Base-by-base conservation (phyloP, 371 early-diverging fungal species). In the Coemansia sp. region DNA sequence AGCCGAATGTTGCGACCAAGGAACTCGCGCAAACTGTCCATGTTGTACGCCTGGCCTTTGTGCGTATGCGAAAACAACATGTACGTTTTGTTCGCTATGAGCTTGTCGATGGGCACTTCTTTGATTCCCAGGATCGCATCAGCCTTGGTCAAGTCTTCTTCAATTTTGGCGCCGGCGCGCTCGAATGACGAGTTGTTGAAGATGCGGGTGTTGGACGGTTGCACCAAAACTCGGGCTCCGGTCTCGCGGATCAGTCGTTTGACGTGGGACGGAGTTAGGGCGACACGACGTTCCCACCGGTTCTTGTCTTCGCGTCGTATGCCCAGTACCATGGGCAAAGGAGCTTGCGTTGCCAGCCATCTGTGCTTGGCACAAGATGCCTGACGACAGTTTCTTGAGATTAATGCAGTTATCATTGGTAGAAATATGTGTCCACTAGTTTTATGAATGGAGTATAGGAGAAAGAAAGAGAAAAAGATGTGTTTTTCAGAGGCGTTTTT, bases 61-160 rank as follows among this genome's bases (percentile, higher is more conserved):
- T 96, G 96, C 0, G 97, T 98, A 81, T 98, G 98, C 60, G 97
- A 96, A 72, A 98, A 98, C 83, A 92, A 91, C 23, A 96, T 50
- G 80, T 95, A 98, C 1, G 94, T 94, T 83, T 96, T 97, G 78
- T 91, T 84, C 0, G 88, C 88, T 3, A 97, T 81, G 62, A 98
- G 74, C 58, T 91, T 82, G 53, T 84, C 78, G 18, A 85, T 84
- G n/a, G 97, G 96, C 2, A 98, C 95, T 71, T 98, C 98, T 79
- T 98, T 98, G 64, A 98, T 95, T 18, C 98, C 98, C 51, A 98
- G 71, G 42, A 98, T 95, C 21, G 96, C 79, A 80, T 98, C 97
- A 5, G 96, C 95, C 11, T 75, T 78, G 4, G 91, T 86, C 20
- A 98, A 82, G 69, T 98, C 96, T 63, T 96, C 94, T n/a, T 87